phyloP scores from a whole-genome alignment of 768 basidiomycete genomes.

The Daedaleopsis sinensis region DNA sequence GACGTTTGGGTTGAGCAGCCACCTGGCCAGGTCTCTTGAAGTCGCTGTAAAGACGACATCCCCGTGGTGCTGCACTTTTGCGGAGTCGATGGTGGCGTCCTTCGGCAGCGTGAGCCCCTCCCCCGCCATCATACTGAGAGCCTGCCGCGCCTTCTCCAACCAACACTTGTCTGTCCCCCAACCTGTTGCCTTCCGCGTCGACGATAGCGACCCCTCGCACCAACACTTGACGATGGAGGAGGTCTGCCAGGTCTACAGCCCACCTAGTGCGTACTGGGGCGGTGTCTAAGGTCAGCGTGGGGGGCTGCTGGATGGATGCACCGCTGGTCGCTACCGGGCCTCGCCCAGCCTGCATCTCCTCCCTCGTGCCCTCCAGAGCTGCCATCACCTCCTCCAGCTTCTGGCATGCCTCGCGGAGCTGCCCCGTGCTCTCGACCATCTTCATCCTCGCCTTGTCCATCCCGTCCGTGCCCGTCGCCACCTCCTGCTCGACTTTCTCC shows the following conservation, averaged over 20 bases:
- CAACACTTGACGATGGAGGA: too few relatives aligned
- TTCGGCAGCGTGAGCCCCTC: background rate
- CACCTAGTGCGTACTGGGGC: background rate
- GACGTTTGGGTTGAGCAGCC: background rate
- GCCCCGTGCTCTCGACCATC: background rate
- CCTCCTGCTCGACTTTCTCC: too few relatives aligned
- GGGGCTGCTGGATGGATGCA: too few relatives aligned
- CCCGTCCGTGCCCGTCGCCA: too few relatives aligned
- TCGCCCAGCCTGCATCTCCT: background rate
- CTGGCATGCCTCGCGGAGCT: background rate
- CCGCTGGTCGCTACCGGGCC: background rate
- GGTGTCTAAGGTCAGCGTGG: background rate
- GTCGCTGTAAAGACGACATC: constrained; percentile 1
- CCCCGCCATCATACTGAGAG: background rate
- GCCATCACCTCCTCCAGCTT: background rate
- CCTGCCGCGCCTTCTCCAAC: background rate
- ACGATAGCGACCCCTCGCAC: too few relatives aligned
- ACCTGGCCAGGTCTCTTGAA: background rate
- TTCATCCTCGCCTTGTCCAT: too few relatives aligned
- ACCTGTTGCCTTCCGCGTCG: background rate
- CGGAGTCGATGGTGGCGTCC: background rate
- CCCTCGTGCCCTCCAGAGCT: background rate
- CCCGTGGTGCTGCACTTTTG: background rate
- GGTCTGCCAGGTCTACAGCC: background rate
- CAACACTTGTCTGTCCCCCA: background rate